Conservation (phyloP, 2,329 filamentous ascomycete genomes). For the Drechslerella stenobrocha region DNA sequence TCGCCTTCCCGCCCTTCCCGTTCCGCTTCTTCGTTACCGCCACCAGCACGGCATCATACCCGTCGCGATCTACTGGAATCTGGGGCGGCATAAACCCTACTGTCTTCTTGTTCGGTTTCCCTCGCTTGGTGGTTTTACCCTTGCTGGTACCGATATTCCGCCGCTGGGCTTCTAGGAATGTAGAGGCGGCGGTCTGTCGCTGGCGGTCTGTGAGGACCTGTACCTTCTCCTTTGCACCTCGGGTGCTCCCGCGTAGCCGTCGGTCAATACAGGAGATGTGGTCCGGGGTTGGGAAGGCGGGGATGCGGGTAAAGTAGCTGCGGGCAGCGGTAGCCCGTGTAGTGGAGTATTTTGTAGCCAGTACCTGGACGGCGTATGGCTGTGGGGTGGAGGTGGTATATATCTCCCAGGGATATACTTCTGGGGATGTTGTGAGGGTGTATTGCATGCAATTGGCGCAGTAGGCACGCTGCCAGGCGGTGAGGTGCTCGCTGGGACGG, state of each 20-base stretch:
- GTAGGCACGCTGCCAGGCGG: neutral
- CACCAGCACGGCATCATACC: conserved; percentile 1
- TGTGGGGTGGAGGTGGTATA: no score
- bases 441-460: conserved; percentile 8
- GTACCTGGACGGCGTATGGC: conserved; percentile 8
- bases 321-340: neutral
- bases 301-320: neutral
- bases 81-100: no score
- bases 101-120: no score
- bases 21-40: conserved; percentile 1
- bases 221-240: neutral
- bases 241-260: neutral
- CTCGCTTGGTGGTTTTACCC: no score
- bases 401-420: no score
- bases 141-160: no score
- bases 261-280: neutral
- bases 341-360: conserved; percentile 3
- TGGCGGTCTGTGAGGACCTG: neutral
- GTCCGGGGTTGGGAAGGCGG: neutral
- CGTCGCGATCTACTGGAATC: neutral
- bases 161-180: neutral
- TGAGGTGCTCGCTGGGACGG: neutral
- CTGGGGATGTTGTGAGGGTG: no score
- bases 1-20: neutral
- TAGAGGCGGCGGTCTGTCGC: neutral